Base-by-base conservation (phyloP, 805 yeast species). In the Metschnikowia hibisci region DNA sequence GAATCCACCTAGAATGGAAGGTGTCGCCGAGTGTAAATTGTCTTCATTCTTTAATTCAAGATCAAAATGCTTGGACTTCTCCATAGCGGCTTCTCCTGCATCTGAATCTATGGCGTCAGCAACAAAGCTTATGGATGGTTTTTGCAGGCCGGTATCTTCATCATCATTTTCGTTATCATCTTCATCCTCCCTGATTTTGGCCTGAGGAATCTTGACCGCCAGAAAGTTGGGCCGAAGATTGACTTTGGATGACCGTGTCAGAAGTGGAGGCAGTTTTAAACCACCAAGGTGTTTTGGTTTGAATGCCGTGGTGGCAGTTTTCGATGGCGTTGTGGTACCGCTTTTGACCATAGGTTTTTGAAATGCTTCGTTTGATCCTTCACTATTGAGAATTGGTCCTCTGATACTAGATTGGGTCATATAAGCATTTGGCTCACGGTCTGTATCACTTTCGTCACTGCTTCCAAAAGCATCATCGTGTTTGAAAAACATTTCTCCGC, bases 201-300 rank as follows among this genome's bases (percentile, higher is more conserved):
- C 78, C 47, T 78, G 74, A 1, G 93, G 93, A 39, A 84, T 72
- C 38, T 84, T 81, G 33, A 80, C 82, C 2, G 91, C 83, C 28
- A 85, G 78, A 52, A 86, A 82, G 35, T 78, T 78, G 0, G 89
- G 87, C 36, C 78, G 70, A 31, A 71, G 61, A 43, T 68, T 67
- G 12, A 71, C 60, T 12, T 58, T 54, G 1, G 69, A 61, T 1
- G 73, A 61, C 34, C 64, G 57, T 7, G 60, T 43, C 1, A 74
- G 67, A 6, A 61, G 27, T 28, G 56, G 63, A 42, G 63, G 70
- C 0, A 61, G 32, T 2, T 32, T 32, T 40, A 44, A 32, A 4
- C 39, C 37, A 2, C 38, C 33, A 6, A 32, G n/a, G 32, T 41
- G 29, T 11, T 31, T 44, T 18, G 43, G 14, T n/a, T 43, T 39